Conservation (phyloP, 2,329 filamentous ascomycete genomes). For the Nemania sp. region DNA sequence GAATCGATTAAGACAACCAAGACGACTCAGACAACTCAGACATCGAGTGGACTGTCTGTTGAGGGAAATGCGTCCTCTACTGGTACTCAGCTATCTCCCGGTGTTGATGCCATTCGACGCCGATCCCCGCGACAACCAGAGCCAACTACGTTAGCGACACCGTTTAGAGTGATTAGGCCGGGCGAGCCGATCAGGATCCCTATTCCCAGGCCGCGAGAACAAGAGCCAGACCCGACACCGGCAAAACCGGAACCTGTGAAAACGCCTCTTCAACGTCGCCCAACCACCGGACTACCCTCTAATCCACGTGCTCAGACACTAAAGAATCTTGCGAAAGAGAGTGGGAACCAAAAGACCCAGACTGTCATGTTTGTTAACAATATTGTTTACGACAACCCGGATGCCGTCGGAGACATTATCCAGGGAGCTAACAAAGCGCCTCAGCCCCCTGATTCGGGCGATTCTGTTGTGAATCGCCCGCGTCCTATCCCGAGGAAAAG, state of each 20-base stretch:
- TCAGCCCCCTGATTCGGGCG: slow-evolving; percentile 44
- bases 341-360: slow-evolving; percentile 53
- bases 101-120: slow-evolving; percentile 62
- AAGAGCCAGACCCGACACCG: slow-evolving; percentile 48
- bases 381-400: slow-evolving; percentile 67
- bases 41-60: slow-evolving; percentile 47
- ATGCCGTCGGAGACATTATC: slow-evolving; percentile 62
- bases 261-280: slow-evolving; percentile 58
- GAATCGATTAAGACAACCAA: slow-evolving; percentile 46
- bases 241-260: slow-evolving; percentile 51
- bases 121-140: slow-evolving; percentile 61
- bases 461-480: slow-evolving; percentile 66
- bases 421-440: slow-evolving; percentile 55
- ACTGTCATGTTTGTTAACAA: slow-evolving; percentile 69
- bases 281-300: slow-evolving; percentile 61
- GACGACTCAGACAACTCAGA: slow-evolving; percentile 44
- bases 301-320: slow-evolving; percentile 59
- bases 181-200: slow-evolving; percentile 50
- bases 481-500: slow-evolving; percentile 66
- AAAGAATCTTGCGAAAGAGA: slow-evolving; percentile 48
- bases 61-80: slow-evolving; percentile 57
- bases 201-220: slow-evolving; percentile 52
- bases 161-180: slow-evolving; percentile 46
- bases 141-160: slow-evolving; percentile 37
- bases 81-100: slow-evolving; percentile 64